Conservation (phyloP, 2,329 filamentous ascomycete species). For the Trichoderma simmonsii region DNA sequence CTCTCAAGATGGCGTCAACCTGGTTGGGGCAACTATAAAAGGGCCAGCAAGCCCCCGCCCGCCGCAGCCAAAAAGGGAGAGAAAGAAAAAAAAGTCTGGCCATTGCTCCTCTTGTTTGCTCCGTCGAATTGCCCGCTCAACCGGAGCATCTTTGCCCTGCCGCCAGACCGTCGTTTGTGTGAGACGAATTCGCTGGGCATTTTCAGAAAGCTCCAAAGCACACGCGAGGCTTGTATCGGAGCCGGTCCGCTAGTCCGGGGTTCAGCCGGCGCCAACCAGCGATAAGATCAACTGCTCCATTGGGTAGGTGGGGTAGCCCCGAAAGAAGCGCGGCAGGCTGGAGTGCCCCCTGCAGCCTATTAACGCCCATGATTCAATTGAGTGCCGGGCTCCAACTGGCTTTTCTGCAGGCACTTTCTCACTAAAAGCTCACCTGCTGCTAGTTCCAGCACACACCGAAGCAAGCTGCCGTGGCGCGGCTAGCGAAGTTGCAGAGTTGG, state of each 20-base stretch:
- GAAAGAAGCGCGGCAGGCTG: background rate
- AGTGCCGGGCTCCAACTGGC: background rate
- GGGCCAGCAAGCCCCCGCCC: conserved; percentile 12
- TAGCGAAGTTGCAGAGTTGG: background rate
- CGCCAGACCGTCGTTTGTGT: background rate
- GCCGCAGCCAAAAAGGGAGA: background rate
- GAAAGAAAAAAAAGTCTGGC: background rate
- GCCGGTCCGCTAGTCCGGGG: conserved; percentile 13
- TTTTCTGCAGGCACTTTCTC: conserved; percentile 13
- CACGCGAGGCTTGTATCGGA: background rate
- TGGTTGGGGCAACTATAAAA: conserved; percentile 19
- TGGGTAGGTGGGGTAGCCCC: conserved; percentile 16
- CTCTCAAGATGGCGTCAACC: conserved; percentile 17
- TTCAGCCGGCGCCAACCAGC: conserved; percentile 14
- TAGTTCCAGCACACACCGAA: conserved; percentile 7
- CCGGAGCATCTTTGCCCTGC: conserved; percentile 14
- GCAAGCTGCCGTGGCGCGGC: background rate
- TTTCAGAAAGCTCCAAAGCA: background rate
- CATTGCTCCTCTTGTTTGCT: background rate
- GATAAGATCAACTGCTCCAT: conserved; percentile 13
- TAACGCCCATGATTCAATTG: background rate
- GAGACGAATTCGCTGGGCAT: conserved; percentile 3
- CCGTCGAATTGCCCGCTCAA: conserved; percentile 9
- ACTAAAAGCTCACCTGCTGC: conserved; percentile 3
- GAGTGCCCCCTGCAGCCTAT: conserved; percentile 7